These are phyloP conservation scores for Chondrostereum purpureum DNA, from an alignment of 1,284 basidiomycete genomes.

Conservation along the genomic window DNA sequence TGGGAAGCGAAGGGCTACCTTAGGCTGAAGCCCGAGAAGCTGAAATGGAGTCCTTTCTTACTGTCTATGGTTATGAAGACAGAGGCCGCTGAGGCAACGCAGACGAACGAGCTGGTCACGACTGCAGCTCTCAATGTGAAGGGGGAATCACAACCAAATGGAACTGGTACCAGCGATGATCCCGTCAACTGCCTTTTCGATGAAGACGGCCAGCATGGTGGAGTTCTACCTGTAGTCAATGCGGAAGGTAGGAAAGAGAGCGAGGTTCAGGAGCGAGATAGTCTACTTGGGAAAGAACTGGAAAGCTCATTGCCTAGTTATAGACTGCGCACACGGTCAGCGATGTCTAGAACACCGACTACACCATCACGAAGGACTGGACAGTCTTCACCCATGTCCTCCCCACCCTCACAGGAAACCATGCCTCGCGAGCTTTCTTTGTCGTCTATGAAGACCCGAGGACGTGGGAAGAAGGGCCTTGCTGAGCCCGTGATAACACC, in stretches of 20 bases:
- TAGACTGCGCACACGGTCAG: background rate
- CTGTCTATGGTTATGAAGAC: conserved; percentile 52
- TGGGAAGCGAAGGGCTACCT: conserved; percentile 83
- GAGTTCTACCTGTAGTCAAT: conserved; percentile 7
- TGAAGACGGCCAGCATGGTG: conserved; percentile 13
- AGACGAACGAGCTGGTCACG: conserved; percentile 13
- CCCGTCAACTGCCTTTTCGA: conserved; percentile 12
- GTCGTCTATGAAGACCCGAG: background rate
- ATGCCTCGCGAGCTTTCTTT: background rate
- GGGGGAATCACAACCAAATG: background rate
- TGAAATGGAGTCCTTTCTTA: conserved; percentile 95
- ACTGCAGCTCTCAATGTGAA: background rate
- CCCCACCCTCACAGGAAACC: background rate
- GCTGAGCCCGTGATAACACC: background rate
- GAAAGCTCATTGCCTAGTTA: background rate
- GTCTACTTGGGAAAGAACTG: background rate
- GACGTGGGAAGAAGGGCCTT: background rate
- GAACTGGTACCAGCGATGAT: conserved; percentile 6
- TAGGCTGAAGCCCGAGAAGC: conserved; percentile 74
- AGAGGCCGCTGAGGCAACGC: conserved; percentile 26
- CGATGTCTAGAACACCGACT: background rate
- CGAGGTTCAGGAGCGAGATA: background rate
- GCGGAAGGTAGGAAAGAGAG: background rate
- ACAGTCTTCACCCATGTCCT: background rate
- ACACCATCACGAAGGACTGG: background rate